A percentile compares a stretch with the other conserved stretches of the same genome.
Conservation (phyloP, 192 early-diverging fungal genomes). For the Linnemannia schmuckeri region DNA sequence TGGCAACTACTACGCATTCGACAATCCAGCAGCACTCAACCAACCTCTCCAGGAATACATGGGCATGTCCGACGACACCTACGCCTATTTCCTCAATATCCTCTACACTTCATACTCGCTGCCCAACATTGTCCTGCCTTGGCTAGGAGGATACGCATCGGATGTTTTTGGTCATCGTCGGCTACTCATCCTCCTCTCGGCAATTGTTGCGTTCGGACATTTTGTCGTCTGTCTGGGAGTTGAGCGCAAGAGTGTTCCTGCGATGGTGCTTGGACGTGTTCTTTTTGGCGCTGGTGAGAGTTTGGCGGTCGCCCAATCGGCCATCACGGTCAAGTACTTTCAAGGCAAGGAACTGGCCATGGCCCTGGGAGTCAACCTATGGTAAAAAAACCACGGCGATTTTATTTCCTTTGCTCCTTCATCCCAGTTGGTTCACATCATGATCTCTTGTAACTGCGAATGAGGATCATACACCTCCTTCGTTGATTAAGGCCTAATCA, state of each 20-base stretch:
- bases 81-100: constrained; percentile 69
- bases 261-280: constrained; percentile 70
- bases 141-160: constrained; percentile 67
- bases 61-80: constrained; percentile 56
- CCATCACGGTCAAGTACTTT: constrained; percentile 66
- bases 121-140: constrained; percentile 77
- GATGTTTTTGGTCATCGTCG: constrained; percentile 61
- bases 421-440: neutral
- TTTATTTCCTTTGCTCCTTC: neutral
- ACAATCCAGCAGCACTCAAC: constrained; percentile 69
- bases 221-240: constrained; percentile 68
- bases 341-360: constrained; percentile 68
- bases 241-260: constrained; percentile 46
- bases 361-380: constrained; percentile 67
- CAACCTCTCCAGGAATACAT: constrained; percentile 65
- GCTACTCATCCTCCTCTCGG: constrained; percentile 61
- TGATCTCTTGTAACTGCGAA: neutral
- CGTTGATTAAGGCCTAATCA: neutral
- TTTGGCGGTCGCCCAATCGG: constrained; percentile 66
- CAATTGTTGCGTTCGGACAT: constrained; percentile 65
- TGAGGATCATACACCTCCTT: neutral
- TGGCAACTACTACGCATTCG: constrained; percentile 73
- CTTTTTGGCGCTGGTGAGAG: constrained; percentile 73
- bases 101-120: constrained; percentile 73
- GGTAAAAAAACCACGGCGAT: constrained; percentile 21